These are phyloP conservation scores for Diaporthe eres DNA, from an alignment of 2,329 filamentous ascomycete genomes.

Conservation along the genomic window DNA sequence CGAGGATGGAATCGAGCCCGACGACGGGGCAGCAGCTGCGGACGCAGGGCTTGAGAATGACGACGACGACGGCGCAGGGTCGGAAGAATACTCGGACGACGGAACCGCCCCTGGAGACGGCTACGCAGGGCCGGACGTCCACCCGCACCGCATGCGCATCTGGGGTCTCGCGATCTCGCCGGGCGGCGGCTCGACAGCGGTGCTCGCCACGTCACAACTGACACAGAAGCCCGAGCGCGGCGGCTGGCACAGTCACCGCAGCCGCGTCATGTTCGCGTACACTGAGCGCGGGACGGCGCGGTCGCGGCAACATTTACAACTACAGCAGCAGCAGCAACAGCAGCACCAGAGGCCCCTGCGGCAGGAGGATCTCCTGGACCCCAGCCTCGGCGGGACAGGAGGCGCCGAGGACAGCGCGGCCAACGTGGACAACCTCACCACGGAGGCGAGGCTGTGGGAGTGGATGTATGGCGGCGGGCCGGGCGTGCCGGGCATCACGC, in stretches of 20 bases:
- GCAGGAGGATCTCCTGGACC: constrained; percentile 19
- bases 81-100: constrained; percentile 51
- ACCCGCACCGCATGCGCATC: constrained; percentile 65
- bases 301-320: constrained; percentile 37
- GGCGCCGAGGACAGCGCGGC: constrained; percentile 35
- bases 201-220: constrained; percentile 64
- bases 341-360: background rate
- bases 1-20: constrained; percentile 46
- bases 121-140: constrained; percentile 56
- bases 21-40: constrained; percentile 50
- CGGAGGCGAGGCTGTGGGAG: constrained; percentile 69
- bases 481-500: constrained; percentile 58
- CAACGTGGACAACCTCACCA: constrained; percentile 55
- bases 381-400: constrained; percentile 20
- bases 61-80: constrained; percentile 48
- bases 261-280: constrained; percentile 55
- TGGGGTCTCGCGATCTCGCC: constrained; percentile 68
- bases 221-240: constrained; percentile 63
- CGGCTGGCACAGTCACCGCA: constrained; percentile 54
- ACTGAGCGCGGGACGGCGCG: background rate
- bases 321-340: constrained; percentile 37
- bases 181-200: constrained; percentile 65
- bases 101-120: constrained; percentile 50
- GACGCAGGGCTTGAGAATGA: constrained; percentile 45
- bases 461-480: constrained; percentile 71